Evolutionary conservation across 1,284 basidiomycete species (phyloP), one percentile per base, ranked within the genome.

Genomic region (Neonothopanus nambi): DNA sequence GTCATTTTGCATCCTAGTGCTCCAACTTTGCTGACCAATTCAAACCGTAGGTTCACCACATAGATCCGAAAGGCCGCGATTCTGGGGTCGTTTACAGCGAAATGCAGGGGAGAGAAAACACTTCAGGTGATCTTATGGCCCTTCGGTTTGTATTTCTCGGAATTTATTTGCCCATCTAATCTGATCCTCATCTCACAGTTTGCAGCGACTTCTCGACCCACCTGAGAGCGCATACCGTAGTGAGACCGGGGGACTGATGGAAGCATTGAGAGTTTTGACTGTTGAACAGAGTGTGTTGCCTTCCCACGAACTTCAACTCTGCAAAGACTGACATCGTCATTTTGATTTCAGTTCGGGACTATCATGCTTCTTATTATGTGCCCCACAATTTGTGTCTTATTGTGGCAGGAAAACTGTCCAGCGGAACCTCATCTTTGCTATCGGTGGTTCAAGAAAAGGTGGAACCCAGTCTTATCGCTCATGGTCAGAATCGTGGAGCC

Each of bases 91-190:
- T 99, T 24, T 98, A 95, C 69, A 93, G 89, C 63, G 92, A 96
- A 74, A 99, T 99, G 97, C 96, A 99, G 74, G 97, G 94, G 1
- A 82, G 96, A 45, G 91, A 99, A 74, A 98, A 98, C 65, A 93
- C 91, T 4, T 84, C 91, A 0, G 87, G 84, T 12, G 94, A 98
- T 73, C 76, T 98, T 39, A 95, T 98, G 90, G 85, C 87, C 47
- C 79, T 96, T 41, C 75, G 83, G 92, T 93, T 63, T 52, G 77
- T 72, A 9, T 47, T 39, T 12, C n/a, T 28, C 28, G 17, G 13
- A 45, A 38, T 41, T 33, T 40, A n/a, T 41, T 13, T 23, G 24
- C n/a, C 39, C 41, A 6, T 46, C 48, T 28, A 21, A 40, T 20
- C 30, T 65, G 12, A 60, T 40, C 48, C 52, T 36, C 52, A 37